A percentile compares a stretch with the other conserved stretches of the same genome.
Conservation (phyloP, 257 asterid species). For the Solanum megistacrolobum region DNA sequence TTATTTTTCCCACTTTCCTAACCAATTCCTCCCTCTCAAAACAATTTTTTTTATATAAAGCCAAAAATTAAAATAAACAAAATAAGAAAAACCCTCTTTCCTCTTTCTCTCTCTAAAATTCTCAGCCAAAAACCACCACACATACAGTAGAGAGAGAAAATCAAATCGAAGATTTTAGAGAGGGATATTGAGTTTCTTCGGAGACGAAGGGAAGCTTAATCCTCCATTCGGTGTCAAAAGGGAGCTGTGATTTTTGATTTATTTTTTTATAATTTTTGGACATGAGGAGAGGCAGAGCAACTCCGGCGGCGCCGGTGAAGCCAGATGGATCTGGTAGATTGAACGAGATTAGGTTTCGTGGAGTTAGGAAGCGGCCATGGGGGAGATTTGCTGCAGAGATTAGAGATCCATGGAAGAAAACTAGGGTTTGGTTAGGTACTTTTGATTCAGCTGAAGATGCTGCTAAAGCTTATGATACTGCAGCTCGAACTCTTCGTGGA, state of each 20-base stretch:
- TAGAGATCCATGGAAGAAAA: constrained; percentile 13
- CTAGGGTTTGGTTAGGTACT: constrained; percentile 15
- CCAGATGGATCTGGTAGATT: constrained; percentile 2
- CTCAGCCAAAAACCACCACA: not conserved
- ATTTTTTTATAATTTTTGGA: not conserved
- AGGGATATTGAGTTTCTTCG: not conserved
- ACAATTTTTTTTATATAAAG: not conserved
- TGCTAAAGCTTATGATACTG: constrained; percentile 12
- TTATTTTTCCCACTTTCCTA: not conserved
- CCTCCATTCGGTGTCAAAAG: not conserved
- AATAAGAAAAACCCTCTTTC: not conserved
- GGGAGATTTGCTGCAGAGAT: constrained; percentile 7
- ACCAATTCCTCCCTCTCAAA: not conserved
- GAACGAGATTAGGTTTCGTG: constrained; percentile 3
- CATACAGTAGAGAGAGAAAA: constrained; percentile 2
- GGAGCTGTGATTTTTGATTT: not conserved
- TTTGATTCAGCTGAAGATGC: constrained; percentile 16
- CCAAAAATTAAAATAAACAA: not conserved
- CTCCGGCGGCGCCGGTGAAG: not conserved
- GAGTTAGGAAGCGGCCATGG: constrained; percentile 4
- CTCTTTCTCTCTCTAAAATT: not conserved
- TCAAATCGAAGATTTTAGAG: not conserved
- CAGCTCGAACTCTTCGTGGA: constrained; percentile 7
- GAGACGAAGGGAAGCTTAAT: not conserved
- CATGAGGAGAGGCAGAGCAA: constrained; percentile 4